Base-by-base conservation (phyloP, 805 yeast species). In the Wickerhamomyces xylosicus region DNA sequence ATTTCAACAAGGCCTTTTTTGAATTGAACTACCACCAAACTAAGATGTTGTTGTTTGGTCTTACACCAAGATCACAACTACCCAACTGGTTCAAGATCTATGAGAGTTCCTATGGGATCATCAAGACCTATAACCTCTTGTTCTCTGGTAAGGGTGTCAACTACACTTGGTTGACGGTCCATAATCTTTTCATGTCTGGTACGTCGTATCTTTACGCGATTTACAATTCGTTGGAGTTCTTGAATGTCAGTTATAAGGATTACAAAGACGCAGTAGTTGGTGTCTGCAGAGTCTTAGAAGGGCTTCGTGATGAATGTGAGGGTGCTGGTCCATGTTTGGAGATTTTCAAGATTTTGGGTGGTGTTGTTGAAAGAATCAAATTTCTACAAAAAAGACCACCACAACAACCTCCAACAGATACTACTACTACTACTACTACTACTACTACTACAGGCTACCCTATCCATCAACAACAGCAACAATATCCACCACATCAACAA, bases 81-180 rank as follows among this genome's bases (percentile, higher is more conserved):
- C 68, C 81, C 13, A 63, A 72, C 9, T 56, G 61, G 9, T 67
- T 66, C 29, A 67, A 69, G 33, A 74, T 85, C 11, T 69, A 73
- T 10, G 76, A 72, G 19, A 73, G 89, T 1, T 74, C 92, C 2
- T 72, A 71, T 47, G 80, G 79, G 34, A 71, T 85, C 28, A 79
- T 86, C 38, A 61, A 66, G 27, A 70, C 78, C 22, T 87, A 84
- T 54, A 62, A 70, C 37, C 72, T 71, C 37, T 60, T 87, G 31
- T 72, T 71, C 47, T 57, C 63, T n/a, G 67, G 67, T 21, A 72
- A 72, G 48, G 65, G 73, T 35, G 69, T 86, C 43, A 85, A 85
- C 57, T 87, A 84, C 58, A 85, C 95, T 0, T 87, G 96, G 96
- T 89, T 87, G 2, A 92, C 94, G 0, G 89, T 85, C 3, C 95